These are phyloP conservation scores for Magnusiomyces clavatus DNA, from an alignment of 1,139 yeast genomes.

Conservation along the genomic window DNA sequence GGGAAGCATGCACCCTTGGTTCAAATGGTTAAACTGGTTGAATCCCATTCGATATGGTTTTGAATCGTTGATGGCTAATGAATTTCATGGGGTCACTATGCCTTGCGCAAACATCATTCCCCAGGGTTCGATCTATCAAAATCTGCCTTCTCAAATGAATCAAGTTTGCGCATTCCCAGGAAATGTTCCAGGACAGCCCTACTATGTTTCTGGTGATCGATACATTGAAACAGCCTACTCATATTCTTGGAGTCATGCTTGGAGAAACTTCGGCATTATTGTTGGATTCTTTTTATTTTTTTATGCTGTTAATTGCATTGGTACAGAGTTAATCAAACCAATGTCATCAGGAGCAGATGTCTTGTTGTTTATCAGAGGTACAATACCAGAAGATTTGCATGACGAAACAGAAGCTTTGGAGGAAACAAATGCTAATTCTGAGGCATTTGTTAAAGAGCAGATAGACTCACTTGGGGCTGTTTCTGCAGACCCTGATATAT, in stretches of 20 bases:
- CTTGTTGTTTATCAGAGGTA: conserved; percentile 38
- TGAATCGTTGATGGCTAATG: conserved; percentile 41
- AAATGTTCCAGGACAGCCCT: conserved; percentile 31
- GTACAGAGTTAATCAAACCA: conserved; percentile 33
- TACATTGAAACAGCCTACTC: conserved; percentile 33
- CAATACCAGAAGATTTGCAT: conserved; percentile 36
- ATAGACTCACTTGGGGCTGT: conserved; percentile 17
- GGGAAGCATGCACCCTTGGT: conserved; percentile 44
- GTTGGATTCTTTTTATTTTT: conserved; percentile 33
- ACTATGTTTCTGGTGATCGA: conserved; percentile 35
- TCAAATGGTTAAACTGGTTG: conserved; percentile 43
- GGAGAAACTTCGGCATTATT: conserved; percentile 36
- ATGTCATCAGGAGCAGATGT: conserved; percentile 35
- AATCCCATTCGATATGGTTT: conserved; percentile 42
- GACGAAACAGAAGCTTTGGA: conserved; percentile 40
- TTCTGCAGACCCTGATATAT: conserved; percentile 32
- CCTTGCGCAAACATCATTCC: conserved; percentile 32
- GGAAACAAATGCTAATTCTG: conserved; percentile 30
- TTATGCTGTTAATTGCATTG: conserved; percentile 28
- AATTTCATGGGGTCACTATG: conserved; percentile 38
- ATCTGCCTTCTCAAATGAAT: conserved; percentile 29
- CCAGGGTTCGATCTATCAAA: conserved; percentile 33
- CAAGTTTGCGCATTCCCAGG: conserved; percentile 39
- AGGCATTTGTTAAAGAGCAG: background rate
- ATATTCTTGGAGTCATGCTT: conserved; percentile 31